phyloP scores from a whole-genome alignment of 106 monocot genomes.

The Acorus calamus region DNA sequence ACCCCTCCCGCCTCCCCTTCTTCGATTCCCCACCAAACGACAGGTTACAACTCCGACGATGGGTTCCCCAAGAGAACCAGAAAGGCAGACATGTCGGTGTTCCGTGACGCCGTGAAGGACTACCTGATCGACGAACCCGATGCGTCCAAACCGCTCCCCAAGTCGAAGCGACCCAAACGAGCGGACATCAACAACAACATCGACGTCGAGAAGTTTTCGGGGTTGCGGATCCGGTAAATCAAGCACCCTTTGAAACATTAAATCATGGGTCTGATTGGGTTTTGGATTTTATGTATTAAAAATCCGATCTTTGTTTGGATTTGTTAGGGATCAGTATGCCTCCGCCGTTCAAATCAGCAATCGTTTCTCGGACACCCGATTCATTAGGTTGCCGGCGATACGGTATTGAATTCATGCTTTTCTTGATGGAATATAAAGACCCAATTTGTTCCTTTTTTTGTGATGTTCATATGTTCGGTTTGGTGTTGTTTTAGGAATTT shows the following conservation, averaged over 20 bases:
- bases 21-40: neutral
- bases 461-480: neutral
- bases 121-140: slow-evolving; percentile 25
- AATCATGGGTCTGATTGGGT: neutral
- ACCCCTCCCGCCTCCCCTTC: neutral
- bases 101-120: slow-evolving; percentile 76
- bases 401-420: slow-evolving; percentile 25
- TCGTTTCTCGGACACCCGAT: slow-evolving; percentile 73
- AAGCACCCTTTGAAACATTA: neutral
- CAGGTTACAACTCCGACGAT: slow-evolving; percentile 31
- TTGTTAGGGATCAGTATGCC: slow-evolving; percentile 31
- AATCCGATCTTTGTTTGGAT: neutral
- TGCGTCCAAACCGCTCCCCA: neutral
- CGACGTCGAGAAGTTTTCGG: slow-evolving; percentile 73
- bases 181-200: slow-evolving; percentile 20
- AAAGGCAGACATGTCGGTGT: slow-evolving; percentile 64
- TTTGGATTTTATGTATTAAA: neutral
- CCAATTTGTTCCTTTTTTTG: neutral
- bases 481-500: slow-evolving; percentile 38
- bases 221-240: slow-evolving; percentile 60
- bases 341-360: slow-evolving; percentile 49
- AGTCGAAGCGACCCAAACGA: slow-evolving; percentile 7
- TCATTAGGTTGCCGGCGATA: slow-evolving; percentile 53
- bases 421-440: slow-evolving; percentile 11
- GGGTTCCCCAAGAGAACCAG: slow-evolving; percentile 25